phyloP scores from a whole-genome alignment of 2,329 filamentous ascomycete species.

The Aspergillus sojae region DNA sequence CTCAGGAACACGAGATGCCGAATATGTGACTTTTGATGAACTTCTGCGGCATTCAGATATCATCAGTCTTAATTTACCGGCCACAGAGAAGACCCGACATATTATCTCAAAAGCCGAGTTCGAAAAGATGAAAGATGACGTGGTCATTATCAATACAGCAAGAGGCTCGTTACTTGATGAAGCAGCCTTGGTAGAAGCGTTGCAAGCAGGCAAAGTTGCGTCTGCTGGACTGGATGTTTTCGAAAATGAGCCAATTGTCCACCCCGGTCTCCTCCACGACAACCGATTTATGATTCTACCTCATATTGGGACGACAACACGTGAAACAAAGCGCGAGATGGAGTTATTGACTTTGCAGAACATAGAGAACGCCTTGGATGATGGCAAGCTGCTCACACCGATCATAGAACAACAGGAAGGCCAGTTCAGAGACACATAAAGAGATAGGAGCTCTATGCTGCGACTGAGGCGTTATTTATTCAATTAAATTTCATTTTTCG shows the following conservation, averaged over 20 bases:
- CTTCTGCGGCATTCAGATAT: background rate
- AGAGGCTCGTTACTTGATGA: slow-evolving; percentile 32
- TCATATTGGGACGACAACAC: background rate
- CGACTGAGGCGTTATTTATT: background rate
- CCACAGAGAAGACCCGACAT: background rate
- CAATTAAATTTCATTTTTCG: background rate
- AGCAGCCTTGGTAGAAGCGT: background rate
- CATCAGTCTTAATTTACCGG: background rate
- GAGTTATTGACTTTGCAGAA: background rate
- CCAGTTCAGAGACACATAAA: background rate
- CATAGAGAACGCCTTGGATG: background rate
- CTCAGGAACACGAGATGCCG: background rate
- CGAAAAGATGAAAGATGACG: slow-evolving; percentile 36
- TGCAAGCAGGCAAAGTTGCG: background rate
- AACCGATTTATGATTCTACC: background rate
- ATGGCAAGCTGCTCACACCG: background rate
- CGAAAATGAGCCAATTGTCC: background rate
- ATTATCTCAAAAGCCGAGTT: background rate
- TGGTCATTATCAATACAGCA: slow-evolving; percentile 40
- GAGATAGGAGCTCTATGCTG: background rate
- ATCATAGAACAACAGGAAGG: background rate
- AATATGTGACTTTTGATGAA: background rate
- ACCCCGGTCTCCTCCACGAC: background rate
- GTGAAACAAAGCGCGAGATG: background rate
- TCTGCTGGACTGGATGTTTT: background rate